Conservation (phyloP, 768 basidiomycete species). For the Lactifluus pinguis region DNA sequence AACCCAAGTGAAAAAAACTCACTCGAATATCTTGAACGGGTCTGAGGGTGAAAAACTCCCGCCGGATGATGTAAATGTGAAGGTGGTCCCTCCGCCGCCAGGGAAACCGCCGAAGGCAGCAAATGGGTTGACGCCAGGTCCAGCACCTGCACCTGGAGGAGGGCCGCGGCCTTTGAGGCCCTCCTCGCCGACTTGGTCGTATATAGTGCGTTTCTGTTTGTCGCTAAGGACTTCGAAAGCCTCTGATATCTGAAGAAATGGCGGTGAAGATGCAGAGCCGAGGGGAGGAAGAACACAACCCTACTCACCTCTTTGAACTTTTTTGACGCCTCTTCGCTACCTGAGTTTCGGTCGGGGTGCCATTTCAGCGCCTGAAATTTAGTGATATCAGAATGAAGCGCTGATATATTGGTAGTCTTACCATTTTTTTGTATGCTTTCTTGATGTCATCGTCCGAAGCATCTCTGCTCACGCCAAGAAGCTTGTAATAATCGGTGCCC, state of each 20-base stretch:
- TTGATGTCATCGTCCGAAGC: slow-evolving; percentile 86
- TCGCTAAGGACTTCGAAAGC: slow-evolving; percentile 94
- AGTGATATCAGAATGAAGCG: slow-evolving; percentile 1
- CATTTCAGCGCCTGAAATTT: slow-evolving; percentile 67
- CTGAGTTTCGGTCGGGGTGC: slow-evolving; percentile 89
- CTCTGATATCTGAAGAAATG: slow-evolving; percentile 64
- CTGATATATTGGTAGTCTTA: slow-evolving; percentile 23
- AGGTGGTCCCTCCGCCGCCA: slow-evolving; percentile 41
- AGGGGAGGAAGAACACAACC: no score
- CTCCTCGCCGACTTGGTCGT: slow-evolving; percentile 93
- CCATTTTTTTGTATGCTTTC: slow-evolving; percentile 93
- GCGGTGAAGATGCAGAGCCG: neutral
- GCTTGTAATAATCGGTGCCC: slow-evolving; percentile 86
- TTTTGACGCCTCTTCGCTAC: slow-evolving; percentile 74
- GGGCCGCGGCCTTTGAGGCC: slow-evolving; percentile 69
- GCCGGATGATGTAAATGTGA: slow-evolving; percentile 38
- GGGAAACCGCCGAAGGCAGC: slow-evolving; percentile 36
- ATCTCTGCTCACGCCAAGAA: slow-evolving; percentile 61
- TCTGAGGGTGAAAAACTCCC: slow-evolving; percentile 68
- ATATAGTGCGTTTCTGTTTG: slow-evolving; percentile 72
- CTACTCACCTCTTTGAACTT: slow-evolving; percentile 83
- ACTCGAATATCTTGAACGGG: slow-evolving; percentile 86
- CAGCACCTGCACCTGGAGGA: slow-evolving; percentile 39
- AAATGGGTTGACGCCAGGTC: slow-evolving; percentile 31
- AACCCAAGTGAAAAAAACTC: slow-evolving; percentile 31